These are phyloP conservation scores for Cladorrhinum sp. DNA, from an alignment of 2,329 filamentous ascomycete species.

Conservation along the genomic window DNA sequence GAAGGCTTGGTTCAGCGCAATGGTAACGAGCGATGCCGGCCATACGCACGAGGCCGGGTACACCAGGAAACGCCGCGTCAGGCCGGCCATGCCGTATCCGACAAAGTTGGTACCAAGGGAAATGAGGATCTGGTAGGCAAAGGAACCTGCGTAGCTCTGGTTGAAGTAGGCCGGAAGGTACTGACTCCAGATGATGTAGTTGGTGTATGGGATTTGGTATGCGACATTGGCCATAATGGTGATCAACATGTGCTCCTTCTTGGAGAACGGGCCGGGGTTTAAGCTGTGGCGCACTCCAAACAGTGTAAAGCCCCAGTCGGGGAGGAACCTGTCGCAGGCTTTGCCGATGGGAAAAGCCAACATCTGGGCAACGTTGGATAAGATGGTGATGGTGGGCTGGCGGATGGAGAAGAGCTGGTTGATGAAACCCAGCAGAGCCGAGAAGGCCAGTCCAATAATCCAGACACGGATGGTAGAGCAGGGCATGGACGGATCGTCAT, in stretches of 20 bases:
- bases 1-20: constrained; percentile 37
- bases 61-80: constrained; percentile 39
- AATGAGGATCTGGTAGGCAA: constrained; percentile 51
- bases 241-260: constrained; percentile 59
- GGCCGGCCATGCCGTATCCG: constrained; percentile 53
- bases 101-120: constrained; percentile 52
- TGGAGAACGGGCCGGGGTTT: constrained; percentile 56
- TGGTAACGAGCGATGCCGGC: constrained; percentile 40
- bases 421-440: constrained; percentile 47
- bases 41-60: constrained; percentile 41
- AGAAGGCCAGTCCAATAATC: constrained; percentile 53
- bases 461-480: constrained; percentile 54
- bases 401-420: constrained; percentile 60
- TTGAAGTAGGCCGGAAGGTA: constrained; percentile 49
- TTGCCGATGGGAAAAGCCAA: constrained; percentile 55
- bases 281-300: constrained; percentile 47
- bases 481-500: constrained; percentile 48
- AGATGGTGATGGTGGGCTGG: constrained; percentile 52
- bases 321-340: constrained; percentile 48
- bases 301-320: constrained; percentile 47
- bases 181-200: constrained; percentile 50
- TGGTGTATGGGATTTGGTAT: constrained; percentile 46
- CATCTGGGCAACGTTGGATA: constrained; percentile 55
- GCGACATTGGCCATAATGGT: constrained; percentile 61
- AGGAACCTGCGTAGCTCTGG: constrained; percentile 46